phyloP scores from a whole-genome alignment of 2,329 filamentous ascomycete species.

The Ramularia endophylla region DNA sequence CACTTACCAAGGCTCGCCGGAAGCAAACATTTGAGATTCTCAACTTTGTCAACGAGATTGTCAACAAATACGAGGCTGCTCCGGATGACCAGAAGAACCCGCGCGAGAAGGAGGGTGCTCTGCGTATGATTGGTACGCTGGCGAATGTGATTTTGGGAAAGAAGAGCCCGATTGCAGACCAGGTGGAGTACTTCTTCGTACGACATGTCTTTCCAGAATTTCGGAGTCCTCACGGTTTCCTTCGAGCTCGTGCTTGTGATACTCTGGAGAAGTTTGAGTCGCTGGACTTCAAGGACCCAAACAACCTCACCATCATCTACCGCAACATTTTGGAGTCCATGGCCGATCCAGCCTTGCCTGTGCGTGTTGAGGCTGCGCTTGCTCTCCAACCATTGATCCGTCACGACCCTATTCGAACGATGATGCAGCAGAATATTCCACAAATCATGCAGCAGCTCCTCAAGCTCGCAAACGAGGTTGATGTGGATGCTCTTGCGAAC shows the following conservation, averaged over 20 bases:
- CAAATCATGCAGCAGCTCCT: conserved; percentile 99
- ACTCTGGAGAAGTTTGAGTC: conserved; percentile 98
- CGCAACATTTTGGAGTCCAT: conserved; percentile 95
- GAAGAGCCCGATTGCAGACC: conserved; percentile 95
- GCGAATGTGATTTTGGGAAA: conserved; percentile 93
- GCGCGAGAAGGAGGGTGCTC: conserved; percentile 88
- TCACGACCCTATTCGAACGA: conserved; percentile 86
- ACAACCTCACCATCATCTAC: conserved; percentile 95
- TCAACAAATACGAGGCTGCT: conserved; percentile 83
- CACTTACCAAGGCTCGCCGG: conserved; percentile 85
- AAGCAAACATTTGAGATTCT: conserved; percentile 95
- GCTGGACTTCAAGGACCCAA: conserved; percentile 91
- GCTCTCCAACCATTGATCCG: conserved; percentile 93
- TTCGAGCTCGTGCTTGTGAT: conserved; percentile 91
- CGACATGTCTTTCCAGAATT: conserved; percentile 99
- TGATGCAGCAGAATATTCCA: conserved; percentile 96
- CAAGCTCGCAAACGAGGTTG: conserved; percentile 95
- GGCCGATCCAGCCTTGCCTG: conserved; percentile 87
- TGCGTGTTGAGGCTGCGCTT: conserved; percentile 87
- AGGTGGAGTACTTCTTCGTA: conserved; percentile 98
- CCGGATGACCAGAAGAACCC: conserved; percentile 88
- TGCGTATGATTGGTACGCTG: conserved; percentile 95
- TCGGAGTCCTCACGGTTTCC: conserved; percentile 82
- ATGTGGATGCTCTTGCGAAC: conserved; percentile 93
- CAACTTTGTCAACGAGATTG: conserved; percentile 89